A percentile compares a stretch with the other conserved stretches of the same genome.
phyloP scores from a whole-genome alignment of 139 green algal genomes.

The Pycnococcus provasolii region DNA sequence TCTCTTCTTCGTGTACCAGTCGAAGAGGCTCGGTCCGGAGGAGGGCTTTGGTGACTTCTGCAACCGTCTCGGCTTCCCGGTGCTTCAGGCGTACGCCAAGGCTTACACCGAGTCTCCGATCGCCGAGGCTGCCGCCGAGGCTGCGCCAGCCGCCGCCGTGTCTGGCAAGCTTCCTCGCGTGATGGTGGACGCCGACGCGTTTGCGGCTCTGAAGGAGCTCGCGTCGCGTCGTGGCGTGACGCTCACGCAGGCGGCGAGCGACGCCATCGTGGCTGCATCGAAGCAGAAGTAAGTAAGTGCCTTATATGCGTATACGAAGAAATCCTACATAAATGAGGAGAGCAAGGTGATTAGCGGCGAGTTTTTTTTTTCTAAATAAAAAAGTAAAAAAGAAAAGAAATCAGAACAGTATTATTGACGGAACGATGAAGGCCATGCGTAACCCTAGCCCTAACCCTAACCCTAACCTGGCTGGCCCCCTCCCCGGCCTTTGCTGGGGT shows the following conservation, averaged over 20 bases:
- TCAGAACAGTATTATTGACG: too few relatives aligned
- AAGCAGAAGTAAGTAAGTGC: too few relatives aligned
- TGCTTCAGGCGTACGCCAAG: conserved; percentile 7
- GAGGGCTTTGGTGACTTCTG: conserved; percentile 87
- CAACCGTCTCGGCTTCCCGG: conserved; percentile 37
- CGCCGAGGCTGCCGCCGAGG: neutral
- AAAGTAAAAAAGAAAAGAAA: too few relatives aligned
- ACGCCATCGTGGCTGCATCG: conserved; percentile 9
- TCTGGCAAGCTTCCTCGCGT: conserved; percentile 12
- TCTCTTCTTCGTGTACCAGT: conserved; percentile 65
- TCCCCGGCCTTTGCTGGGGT: too few relatives aligned
- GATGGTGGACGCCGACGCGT: conserved; percentile 20
- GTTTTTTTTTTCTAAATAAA: too few relatives aligned
- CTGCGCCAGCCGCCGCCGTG: neutral
- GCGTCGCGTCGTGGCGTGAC: conserved; percentile 21
- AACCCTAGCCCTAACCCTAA: too few relatives aligned
- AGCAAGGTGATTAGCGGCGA: too few relatives aligned
- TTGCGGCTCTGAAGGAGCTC: conserved; percentile 21
- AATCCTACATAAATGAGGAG: too few relatives aligned
- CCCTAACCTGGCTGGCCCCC: too few relatives aligned
- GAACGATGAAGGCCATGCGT: too few relatives aligned
- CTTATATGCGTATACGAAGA: too few relatives aligned
- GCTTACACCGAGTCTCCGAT: conserved; percentile 9
- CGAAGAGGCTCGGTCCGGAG: neutral
- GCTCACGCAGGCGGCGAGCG: conserved; percentile 18